These are phyloP conservation scores for Ophiostoma perfectum DNA, from an alignment of 2,329 filamentous ascomycete species.

Conservation along the genomic window DNA sequence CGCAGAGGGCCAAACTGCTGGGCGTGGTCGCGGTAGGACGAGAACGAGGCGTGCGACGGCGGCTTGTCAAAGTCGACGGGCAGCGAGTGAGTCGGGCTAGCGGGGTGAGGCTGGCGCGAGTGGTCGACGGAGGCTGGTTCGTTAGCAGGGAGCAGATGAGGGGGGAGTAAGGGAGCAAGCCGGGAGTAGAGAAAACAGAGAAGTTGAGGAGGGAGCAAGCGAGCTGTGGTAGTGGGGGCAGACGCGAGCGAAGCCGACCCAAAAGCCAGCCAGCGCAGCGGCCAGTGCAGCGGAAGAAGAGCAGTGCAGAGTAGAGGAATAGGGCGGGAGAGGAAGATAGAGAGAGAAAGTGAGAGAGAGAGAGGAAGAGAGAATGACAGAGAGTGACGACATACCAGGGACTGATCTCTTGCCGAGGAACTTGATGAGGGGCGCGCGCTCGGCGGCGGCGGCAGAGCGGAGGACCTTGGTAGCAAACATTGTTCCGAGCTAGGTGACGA, in stretches of 20 bases:
- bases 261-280: not conserved
- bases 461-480: slow-evolving; percentile 55
- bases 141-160: slow-evolving; percentile 9
- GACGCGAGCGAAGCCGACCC: no score
- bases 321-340: not conserved
- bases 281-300: not conserved
- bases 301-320: not conserved
- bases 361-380: not conserved
- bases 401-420: slow-evolving; percentile 57
- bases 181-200: no score
- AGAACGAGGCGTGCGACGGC: slow-evolving; percentile 57
- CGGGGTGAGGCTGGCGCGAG: slow-evolving; percentile 66
- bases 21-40: slow-evolving; percentile 69
- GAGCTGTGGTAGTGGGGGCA: no score
- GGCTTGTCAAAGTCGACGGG: slow-evolving; percentile 47
- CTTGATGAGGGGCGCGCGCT: slow-evolving; percentile 57
- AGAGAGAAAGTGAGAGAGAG: not conserved
- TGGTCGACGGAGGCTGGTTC: slow-evolving; percentile 63
- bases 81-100: slow-evolving; percentile 59
- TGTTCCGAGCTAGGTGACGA: slow-evolving; percentile 21
- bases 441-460: slow-evolving; percentile 54
- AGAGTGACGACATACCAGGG: slow-evolving; percentile 44
- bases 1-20: slow-evolving; percentile 72
- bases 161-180: no score
- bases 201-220: no score